Evolutionary conservation across 257 asterid genomes (phyloP), one percentile per base, ranked within the genome.

Genomic region (Gynochthodes officinalis): DNA sequence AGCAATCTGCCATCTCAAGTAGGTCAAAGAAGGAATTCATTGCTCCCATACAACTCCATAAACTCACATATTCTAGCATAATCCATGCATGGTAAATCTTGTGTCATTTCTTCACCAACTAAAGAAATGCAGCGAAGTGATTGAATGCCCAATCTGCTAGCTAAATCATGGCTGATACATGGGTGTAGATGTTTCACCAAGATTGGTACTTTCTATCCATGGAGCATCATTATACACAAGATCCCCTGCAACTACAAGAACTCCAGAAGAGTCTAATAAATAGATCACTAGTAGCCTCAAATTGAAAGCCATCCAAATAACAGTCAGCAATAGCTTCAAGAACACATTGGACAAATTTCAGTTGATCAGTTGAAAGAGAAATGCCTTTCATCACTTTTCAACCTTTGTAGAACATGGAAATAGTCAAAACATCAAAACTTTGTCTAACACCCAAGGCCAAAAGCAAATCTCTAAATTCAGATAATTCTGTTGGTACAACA

Each of bases 181-280:
- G 94, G 87, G 84, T 91, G 98, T 63, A 89, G 82, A 32, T 83
- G 96, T 78, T 88, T 89, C 96, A 71, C 80, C 88, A 82, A 84
- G 71, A 37, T 84, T 77, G 77, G 70, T 80, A 79, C 76, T 77
- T 80, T 93, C 96, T 84, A 93, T 86, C 98, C 98, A 93, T 54
- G 97, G 97, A 48, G 96, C 98, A 81, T 93, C 98, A 76, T 93
- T 89, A 75, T 90, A 93, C 77, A 93, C 97, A 77, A 93, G 87
- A 81, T 91, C 81, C 48, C 83, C 90, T 15, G 92, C 89, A 83
- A 73, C 74, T 77, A 73, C 69, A 68, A 93, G 97, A 81, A 91
- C 90, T 62, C 96, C 97, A 78, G 90, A 85, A 82, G 81, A 86
- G 85, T 91, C 96, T 52, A 84, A 89, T 76, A 81, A 87, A 77